A percentile compares a stretch with the other conserved stretches of the same genome.
Evolutionary conservation across 2,329 filamentous ascomycete species (phyloP).

Genomic region (Aspergillus tamarii): DNA sequence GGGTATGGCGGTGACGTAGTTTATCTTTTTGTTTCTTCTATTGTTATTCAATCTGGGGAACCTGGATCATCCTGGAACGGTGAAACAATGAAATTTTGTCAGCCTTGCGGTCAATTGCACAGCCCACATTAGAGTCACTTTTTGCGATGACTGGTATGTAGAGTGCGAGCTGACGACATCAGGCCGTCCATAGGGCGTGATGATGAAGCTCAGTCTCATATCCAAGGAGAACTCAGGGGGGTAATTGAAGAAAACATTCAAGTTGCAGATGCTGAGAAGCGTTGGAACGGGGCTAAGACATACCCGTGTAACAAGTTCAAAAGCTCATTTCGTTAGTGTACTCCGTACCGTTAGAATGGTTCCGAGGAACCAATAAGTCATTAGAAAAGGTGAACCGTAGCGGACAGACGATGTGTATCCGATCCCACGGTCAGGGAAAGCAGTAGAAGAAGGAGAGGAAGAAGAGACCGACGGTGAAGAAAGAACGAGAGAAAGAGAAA

Average conservation of each 20-base stretch:
- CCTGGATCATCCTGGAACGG: constrained; percentile 13
- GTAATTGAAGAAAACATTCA: not conserved
- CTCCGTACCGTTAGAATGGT: constrained; percentile 5
- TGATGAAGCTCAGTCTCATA: not conserved
- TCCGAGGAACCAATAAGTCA: constrained; percentile 10
- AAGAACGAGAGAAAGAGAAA: not conserved
- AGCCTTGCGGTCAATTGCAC: constrained; percentile 12
- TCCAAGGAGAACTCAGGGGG: not conserved
- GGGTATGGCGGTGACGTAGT: not conserved
- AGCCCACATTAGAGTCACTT: constrained; percentile 13
- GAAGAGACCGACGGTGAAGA: not conserved
- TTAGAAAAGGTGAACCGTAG: constrained; percentile 5
- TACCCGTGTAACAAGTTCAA: constrained; percentile 15
- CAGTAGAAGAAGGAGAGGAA: not conserved
- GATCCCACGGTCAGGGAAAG: not conserved
- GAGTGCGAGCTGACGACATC: constrained; percentile 11
- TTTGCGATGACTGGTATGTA: constrained; percentile 8
- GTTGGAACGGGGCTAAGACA: constrained; percentile 9
- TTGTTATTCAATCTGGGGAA: not conserved
- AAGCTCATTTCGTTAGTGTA: constrained; percentile 7
- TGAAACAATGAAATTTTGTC: constrained; percentile 9
- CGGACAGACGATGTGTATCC: not conserved
- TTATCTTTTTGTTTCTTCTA: not conserved
- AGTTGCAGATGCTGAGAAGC: not conserved
- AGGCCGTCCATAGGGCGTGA: not conserved